Evolutionary conservation across 106 monocot species (phyloP), one percentile per base, ranked within the genome.

Genomic region (Amphibolis antarctica): DNA sequence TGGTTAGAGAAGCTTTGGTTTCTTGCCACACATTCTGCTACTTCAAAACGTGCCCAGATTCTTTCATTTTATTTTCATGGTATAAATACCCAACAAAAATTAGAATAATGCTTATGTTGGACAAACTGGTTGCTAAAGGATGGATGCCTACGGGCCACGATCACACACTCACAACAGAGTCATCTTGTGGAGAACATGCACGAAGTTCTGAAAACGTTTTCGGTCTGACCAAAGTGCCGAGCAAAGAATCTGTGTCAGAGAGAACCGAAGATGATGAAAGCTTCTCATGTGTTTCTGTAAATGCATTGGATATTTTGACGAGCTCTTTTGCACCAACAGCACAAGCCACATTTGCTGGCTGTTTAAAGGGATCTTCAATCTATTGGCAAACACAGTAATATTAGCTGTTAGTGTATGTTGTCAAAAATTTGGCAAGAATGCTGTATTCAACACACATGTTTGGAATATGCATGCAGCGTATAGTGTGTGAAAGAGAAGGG

Each of bases 331-430:
- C 12, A 24, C 55, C 55, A 42, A 67, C 67, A 55, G 67, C 53
- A 36, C 67, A 55, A 3, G 67, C 29, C 54, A 55, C 67, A 44
- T 67, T 67, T 55, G 54, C 67, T 23, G 67, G 43, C 23, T 55
- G 67, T 31, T 25, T 42, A 55, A 67, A 67, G 7, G 67, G 67
- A 55, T 67, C 67, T 67, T 67, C 67, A 15, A 67, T 55, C 67
- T 67, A 55, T 43, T n/a, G 19, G 44, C 13, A 46, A 60, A 43
- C 31, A 60, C 29, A 5, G 24, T 25, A 12, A 17, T 28, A 42
- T 28, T 22, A 51, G 43, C 15, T 1, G 42, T n/a, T 19, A 62
- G 7, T 62, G 9, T 7, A 28, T 19, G 18, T n/a, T 28, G n/a
- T 56, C 21, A 28, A 63, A 50, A 17, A 65, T 1, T 24, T 55